These are phyloP conservation scores for Stevia rebaudiana DNA, from an alignment of 140 eudicot species.

Conservation along the genomic window DNA sequence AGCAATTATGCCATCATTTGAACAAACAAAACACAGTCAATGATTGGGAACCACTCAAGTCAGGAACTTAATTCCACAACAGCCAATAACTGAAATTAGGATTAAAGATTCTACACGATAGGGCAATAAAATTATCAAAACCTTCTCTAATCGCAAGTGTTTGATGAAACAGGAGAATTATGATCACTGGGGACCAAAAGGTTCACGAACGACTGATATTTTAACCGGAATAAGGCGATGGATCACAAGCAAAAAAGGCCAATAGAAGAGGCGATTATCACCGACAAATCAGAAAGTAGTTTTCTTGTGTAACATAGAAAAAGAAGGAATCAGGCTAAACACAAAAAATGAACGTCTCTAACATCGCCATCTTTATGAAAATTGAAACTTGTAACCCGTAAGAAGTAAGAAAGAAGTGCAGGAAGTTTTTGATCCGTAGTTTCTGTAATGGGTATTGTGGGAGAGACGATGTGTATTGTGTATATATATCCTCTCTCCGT, in stretches of 20 bases:
- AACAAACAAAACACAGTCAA: slow-evolving; percentile 5
- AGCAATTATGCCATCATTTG: not conserved
- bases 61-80: slow-evolving; percentile 9
- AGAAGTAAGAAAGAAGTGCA: not conserved
- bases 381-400: not conserved
- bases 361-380: slow-evolving; percentile 23
- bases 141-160: not conserved
- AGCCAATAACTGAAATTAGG: slow-evolving; percentile 16
- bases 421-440: not conserved
- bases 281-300: not conserved
- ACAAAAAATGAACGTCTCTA: slow-evolving; percentile 14
- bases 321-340: not conserved
- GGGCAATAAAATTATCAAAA: slow-evolving; percentile 12
- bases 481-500: too few relatives aligned
- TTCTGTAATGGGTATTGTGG: slow-evolving; percentile 19
- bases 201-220: slow-evolving; percentile 6
- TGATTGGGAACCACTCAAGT: slow-evolving; percentile 16
- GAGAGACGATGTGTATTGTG: not conserved
- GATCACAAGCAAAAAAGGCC: slow-evolving; percentile 2
- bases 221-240: not conserved
- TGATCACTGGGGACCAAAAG: slow-evolving; percentile 3
- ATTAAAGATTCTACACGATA: slow-evolving; percentile 11
- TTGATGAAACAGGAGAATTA: slow-evolving; percentile 1
- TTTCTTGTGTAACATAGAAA: slow-evolving; percentile 11
- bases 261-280: not conserved